Base-by-base conservation (phyloP, 1,139 yeast species). In the Hemisphaericaspora subhashii region DNA sequence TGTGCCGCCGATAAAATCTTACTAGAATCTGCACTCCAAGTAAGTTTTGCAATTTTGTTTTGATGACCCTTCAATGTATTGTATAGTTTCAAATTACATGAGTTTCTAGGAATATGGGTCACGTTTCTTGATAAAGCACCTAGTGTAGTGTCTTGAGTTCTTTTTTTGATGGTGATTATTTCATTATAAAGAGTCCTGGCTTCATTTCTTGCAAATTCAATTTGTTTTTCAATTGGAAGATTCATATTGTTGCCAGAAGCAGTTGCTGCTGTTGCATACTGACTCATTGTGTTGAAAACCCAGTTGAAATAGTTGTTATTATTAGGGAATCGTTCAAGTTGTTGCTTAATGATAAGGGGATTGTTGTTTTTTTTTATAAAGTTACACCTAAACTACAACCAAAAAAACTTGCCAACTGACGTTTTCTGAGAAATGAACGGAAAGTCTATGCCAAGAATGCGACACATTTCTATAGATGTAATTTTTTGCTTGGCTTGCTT, bases 1-100 rank as follows among this genome's bases (percentile, higher is more conserved):
- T 87, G 96, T 24, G 94, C 82, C 0, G 89, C 88, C 32, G 89
- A 79, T 9, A 88, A 63, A 3, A 90, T 56, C 31, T 68, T 72
- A 30, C 66, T 60, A 12, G 86, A 77, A 52, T 85, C 83, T 1
- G 66, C 56, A 37, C 82, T 74, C 92, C 96, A 86, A 39, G 79
- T 71, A 47, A 86, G 66, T 45, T 80, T 80, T 13, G 82, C 74
- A 16, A 89, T 75, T 55, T 89, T 87, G 52, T 82, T 84, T 47
- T 75, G 79, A 57, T 89, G 97, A 0, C 96, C 96, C 44, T 66
- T 73, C 36, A 86, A 66, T 0, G 77, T 68, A 40, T 59, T 58
- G 44, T 67, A 66, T 17, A 66, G 55, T 40, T 55, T 64, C 22
- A 72, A 60, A 38, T 63, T 61, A 21, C 64, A 52, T 14, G 61